phyloP scores from a whole-genome alignment of 805 yeast species.

The Ogataea nakhonphanomensis region DNA sequence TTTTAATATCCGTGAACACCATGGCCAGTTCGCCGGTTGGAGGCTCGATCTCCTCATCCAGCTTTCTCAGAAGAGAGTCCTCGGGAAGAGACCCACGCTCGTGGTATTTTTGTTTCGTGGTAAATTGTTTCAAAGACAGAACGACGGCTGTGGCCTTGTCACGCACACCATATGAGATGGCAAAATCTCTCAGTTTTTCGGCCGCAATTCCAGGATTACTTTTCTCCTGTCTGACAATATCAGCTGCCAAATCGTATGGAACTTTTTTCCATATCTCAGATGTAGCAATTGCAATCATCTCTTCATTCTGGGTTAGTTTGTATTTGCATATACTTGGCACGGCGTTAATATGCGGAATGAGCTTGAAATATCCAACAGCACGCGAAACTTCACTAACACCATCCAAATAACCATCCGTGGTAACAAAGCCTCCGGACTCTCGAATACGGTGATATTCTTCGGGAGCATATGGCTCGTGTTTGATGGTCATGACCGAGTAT shows the following conservation, averaged over 20 bases:
- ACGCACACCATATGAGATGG: slow-evolving; percentile 84
- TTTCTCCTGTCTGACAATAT: slow-evolving; percentile 76
- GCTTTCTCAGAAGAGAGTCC: slow-evolving; percentile 75
- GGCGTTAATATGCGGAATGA: slow-evolving; percentile 83
- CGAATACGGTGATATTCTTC: slow-evolving; percentile 82
- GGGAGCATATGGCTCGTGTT: slow-evolving; percentile 80
- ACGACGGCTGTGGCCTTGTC: slow-evolving; percentile 82
- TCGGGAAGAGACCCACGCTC: slow-evolving; percentile 50
- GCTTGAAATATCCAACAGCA: slow-evolving; percentile 86
- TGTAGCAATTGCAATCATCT: slow-evolving; percentile 80
- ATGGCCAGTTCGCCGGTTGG: slow-evolving; percentile 93
- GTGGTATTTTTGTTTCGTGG: slow-evolving; percentile 33
- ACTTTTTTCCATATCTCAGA: slow-evolving; percentile 82
- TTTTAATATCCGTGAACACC: slow-evolving; percentile 96
- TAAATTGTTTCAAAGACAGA: slow-evolving; percentile 58
- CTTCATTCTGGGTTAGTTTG: slow-evolving; percentile 66
- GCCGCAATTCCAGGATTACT: slow-evolving; percentile 90
- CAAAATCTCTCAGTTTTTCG: slow-evolving; percentile 88
- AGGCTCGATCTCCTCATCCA: slow-evolving; percentile 88
- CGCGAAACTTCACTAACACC: slow-evolving; percentile 81
- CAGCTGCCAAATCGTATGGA: slow-evolving; percentile 83
- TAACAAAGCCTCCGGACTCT: slow-evolving; percentile 87
- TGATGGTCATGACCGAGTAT: slow-evolving; percentile 62
- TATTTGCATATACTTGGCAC: slow-evolving; percentile 75
- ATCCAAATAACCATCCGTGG: slow-evolving; percentile 79